Evolutionary conservation across 495 filamentous ascomycete species (phyloP).

Genomic region (Aspergillus campestris): DNA sequence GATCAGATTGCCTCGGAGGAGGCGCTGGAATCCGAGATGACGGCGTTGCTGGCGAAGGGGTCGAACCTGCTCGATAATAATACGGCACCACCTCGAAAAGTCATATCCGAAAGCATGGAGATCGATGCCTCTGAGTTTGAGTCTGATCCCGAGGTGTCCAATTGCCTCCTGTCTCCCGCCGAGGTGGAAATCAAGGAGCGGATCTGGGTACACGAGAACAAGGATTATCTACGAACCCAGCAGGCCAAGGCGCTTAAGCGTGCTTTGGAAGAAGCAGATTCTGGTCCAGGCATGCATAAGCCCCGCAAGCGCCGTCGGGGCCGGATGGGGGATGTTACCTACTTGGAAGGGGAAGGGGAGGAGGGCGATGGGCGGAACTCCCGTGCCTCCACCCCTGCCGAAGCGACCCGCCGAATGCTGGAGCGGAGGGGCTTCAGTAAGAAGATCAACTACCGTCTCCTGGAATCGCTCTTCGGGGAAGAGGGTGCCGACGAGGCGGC

Average conservation of each 20-base stretch:
- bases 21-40: constrained; percentile 38
- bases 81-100: constrained; percentile 10
- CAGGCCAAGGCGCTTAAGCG: constrained; percentile 67
- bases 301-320: constrained; percentile 39
- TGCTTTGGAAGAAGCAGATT: constrained; percentile 45
- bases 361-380: constrained; percentile 30
- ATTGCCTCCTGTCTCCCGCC: constrained; percentile 59
- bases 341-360: constrained; percentile 37
- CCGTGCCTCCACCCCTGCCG: constrained; percentile 48
- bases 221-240: constrained; percentile 75
- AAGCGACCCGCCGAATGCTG: constrained; percentile 68
- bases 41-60: constrained; percentile 26
- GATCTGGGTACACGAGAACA: constrained; percentile 91
- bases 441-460: constrained; percentile 74
- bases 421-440: constrained; percentile 63
- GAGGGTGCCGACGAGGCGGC: constrained; percentile 21
- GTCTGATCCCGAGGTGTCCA: constrained; percentile 65
- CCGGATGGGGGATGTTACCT: constrained; percentile 42
- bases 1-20: constrained; percentile 38
- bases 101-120: constrained; percentile 39
- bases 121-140: constrained; percentile 72
- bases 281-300: constrained; percentile 39
- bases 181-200: constrained; percentile 74
- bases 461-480: constrained; percentile 40
- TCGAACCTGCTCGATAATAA: constrained; percentile 32